Base-by-base conservation (phyloP, 192 early-diverging fungal species). In the Coemansia interrupta region DNA sequence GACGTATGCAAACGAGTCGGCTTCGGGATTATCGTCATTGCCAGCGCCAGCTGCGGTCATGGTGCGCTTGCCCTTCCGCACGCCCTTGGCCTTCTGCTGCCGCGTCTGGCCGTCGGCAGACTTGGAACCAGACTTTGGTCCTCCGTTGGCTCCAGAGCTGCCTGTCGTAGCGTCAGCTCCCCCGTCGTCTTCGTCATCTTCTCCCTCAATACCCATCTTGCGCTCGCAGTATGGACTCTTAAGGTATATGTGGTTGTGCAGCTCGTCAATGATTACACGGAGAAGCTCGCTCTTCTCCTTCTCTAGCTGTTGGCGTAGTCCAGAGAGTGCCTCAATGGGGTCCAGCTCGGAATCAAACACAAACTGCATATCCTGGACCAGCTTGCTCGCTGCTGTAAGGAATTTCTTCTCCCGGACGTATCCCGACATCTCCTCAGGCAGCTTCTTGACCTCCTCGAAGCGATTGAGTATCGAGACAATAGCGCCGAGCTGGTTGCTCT, bases 201-300 rank as follows among this genome's bases (percentile, higher is more conserved):
- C 73, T 46, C 60, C 68, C 28, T 69, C 79, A 1, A 70, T 23
- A 18, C 68, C 75, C 66, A 67, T 68, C 22, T 73, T 73, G 11
- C 80, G 75, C 61, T 88, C 88, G 54, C 87, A 88, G 55, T 90
- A 90, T 12, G 85, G 82, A 32, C 86, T 90, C 41, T 90, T 91
- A 2, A 91, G 59, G 72, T 91, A 91, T 7, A 91, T 65, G 62
- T 90, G 87, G 63, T 83, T 89, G 43, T 90, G 88, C 30, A 91
- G 77, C 53, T 91, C 88, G 49, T 90, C 90, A 38, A 89, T 83
- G 10, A 90, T 73, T 10, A 79, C 67, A 49, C 87, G 86, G 19
- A 84, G 72, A 44, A 76, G 26, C 20, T 66, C 69, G 17, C 42
- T 50, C 51, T 75, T 78, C 24, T 82, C 80, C 54, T 74, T 72